Evolutionary conservation across 495 filamentous ascomycete species (phyloP), one percentile per base, ranked within the genome.

Genomic region (Aeminium ludgeri): DNA sequence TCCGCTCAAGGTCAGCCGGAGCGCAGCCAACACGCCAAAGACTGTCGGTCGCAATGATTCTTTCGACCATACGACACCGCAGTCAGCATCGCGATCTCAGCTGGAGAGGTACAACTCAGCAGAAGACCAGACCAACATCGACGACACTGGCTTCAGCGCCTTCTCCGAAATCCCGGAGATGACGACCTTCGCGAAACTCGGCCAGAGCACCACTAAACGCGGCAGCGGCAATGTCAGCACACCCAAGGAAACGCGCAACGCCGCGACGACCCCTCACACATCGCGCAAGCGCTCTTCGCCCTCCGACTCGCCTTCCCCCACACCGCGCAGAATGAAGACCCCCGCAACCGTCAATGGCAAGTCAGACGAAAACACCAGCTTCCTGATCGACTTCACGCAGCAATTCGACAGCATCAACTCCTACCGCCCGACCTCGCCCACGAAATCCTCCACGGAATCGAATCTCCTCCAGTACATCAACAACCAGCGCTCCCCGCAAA

Each of bases 81-180:
- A 41, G 23, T 25, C 23, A 25, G 23, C 8, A 8, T 25, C 23
- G 4, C 3, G 8, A 25, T 25, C 23, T 8, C 8, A 8, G 3
- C 23, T 25, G 23, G 23, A 25, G 23, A 25, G 23, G 23, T 25
- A 25, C 23, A 25, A 25, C 23, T 25, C 39, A 25, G 3, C 34
- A 7, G 18, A 35, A 34, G 43, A 50, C 19, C 12, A n/a, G n/a
- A 17, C 33, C 15, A 38, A 33, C 15, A 66, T 75, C 44, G 82
- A 92, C 51, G 85, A 91, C 49, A 87, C 81, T 15, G 79, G 77
- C 30, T 80, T 89, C 52, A 91, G 82, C 59, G 71, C 68, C 11
- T 94, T 92, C 59, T 93, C 86, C 2, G 80, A 82, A 0, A 71
- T 92, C 31, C 82, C 84, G 19, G 83, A 89, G 44, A 76, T 89